These are phyloP conservation scores for Ettlia oleoabundans DNA, from an alignment of 139 green algal genomes.

Conservation along the genomic window DNA sequence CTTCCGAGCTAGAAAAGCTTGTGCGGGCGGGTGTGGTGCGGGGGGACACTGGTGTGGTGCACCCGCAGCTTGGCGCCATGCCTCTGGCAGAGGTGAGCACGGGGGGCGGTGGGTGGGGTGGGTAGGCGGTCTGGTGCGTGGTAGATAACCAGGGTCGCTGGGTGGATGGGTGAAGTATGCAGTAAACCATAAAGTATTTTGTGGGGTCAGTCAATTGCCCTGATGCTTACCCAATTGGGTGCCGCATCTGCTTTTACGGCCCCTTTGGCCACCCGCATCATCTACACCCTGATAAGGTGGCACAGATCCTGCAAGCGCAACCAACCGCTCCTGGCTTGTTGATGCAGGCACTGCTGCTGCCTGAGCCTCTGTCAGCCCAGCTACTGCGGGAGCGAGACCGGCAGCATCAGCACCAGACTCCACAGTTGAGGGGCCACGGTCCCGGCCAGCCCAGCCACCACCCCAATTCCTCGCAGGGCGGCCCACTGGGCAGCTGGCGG, in stretches of 20 bases:
- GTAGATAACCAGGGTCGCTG: no score
- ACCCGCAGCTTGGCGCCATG: neutral
- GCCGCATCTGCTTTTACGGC: no score
- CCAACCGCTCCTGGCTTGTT: neutral
- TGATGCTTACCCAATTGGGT: no score
- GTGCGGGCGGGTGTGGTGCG: slow-evolving; percentile 8
- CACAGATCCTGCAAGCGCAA: neutral
- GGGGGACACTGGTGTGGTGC: neutral
- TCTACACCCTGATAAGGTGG: neutral
- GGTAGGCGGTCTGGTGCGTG: neutral
- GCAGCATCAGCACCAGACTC: neutral
- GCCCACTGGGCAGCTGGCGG: no score
- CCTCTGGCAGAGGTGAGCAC: slow-evolving; percentile 3
- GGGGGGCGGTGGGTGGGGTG: neutral
- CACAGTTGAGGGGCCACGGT: neutral
- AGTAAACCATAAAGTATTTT: no score
- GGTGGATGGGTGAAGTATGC: no score
- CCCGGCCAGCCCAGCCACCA: neutral
- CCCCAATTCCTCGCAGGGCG: no score
- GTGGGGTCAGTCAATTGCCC: no score
- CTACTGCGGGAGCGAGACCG: slow-evolving; percentile 24
- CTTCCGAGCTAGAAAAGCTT: slow-evolving; percentile 34
- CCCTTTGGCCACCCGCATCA: neutral
- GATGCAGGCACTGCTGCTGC: slow-evolving; percentile 7
- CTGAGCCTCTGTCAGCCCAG: slow-evolving; percentile 1